A percentile compares a stretch with the other conserved stretches of the same genome.
Evolutionary conservation across 2,329 filamentous ascomycete genomes (phyloP).

Genomic region (Zymoseptoria pseudotritici): DNA sequence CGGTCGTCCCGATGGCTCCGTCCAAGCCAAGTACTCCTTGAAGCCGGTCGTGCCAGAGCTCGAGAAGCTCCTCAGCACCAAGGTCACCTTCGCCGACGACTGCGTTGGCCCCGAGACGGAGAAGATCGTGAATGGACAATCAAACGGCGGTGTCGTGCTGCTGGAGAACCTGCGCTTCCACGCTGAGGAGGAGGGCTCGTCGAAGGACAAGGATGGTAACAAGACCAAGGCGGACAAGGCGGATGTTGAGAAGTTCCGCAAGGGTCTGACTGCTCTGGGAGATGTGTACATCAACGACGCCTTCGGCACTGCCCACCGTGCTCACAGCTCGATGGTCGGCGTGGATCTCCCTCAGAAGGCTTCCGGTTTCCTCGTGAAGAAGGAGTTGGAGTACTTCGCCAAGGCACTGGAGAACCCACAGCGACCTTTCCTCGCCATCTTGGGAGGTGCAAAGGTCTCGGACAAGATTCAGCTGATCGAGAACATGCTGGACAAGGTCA

Average conservation of each 20-base stretch:
- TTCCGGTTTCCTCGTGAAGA: conserved; percentile 98
- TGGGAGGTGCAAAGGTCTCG: conserved; percentile 95
- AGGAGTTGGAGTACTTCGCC: conserved; percentile 99
- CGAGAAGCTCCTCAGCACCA: conserved; percentile 68
- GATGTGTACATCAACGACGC: conserved; percentile 98
- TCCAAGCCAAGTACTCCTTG: conserved; percentile 88
- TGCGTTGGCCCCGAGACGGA: conserved; percentile 86
- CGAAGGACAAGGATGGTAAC: conserved; percentile 87
- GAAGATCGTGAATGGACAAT: conserved; percentile 76
- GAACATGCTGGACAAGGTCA: conserved; percentile 95
- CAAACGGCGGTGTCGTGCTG: conserved; percentile 74
- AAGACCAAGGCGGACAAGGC: conserved; percentile 97
- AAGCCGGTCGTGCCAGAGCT: conserved; percentile 80
- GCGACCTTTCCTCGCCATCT: conserved; percentile 95
- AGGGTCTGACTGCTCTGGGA: conserved; percentile 86
- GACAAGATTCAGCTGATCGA: conserved; percentile 99
- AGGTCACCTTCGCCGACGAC: conserved; percentile 82
- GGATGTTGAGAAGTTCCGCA: conserved; percentile 87
- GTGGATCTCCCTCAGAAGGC: conserved; percentile 94
- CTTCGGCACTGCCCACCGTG: conserved; percentile 96
- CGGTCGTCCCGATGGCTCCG: conserved; percentile 84
- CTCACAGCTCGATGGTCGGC: conserved; percentile 98
- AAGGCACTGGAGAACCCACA: conserved; percentile 88
- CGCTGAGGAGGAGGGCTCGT: conserved; percentile 93
- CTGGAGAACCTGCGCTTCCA: conserved; percentile 99